Evolutionary conservation across 2,329 filamentous ascomycete genomes (phyloP).

Genomic region (Stachybotrys echinatus): DNA sequence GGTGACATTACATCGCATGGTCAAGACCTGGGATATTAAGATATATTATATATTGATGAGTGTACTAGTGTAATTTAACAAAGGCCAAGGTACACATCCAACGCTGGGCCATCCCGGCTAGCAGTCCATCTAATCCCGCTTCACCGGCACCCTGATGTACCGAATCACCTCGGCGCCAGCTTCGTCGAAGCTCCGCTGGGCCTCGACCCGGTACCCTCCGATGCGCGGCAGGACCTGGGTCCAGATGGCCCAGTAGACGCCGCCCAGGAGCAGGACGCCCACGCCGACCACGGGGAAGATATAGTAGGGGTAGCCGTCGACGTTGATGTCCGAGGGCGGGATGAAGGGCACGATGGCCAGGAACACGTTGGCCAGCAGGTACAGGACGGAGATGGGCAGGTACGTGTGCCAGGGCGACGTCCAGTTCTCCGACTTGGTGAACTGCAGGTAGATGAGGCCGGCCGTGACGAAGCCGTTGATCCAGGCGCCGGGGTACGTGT

Average conservation of each 20-base stretch:
- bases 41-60: too few species aligned
- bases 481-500: constrained; percentile 48
- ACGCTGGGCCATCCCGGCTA: too few species aligned
- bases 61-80: too few species aligned
- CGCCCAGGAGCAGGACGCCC: constrained; percentile 43
- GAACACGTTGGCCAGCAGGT: constrained; percentile 45
- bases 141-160: constrained; percentile 29
- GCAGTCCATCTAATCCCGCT: constrained; percentile 8
- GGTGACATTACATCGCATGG: too few species aligned
- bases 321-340: constrained; percentile 41
- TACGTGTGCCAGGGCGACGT: constrained; percentile 46
- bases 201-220: constrained; percentile 43
- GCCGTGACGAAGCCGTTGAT: constrained; percentile 46
- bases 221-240: constrained; percentile 42
- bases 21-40: too few species aligned
- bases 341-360: constrained; percentile 50
- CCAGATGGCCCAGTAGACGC: constrained; percentile 48
- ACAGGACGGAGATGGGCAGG: constrained; percentile 41
- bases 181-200: constrained; percentile 35
- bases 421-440: constrained; percentile 45
- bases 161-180: constrained; percentile 32
- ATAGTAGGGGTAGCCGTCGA: constrained; percentile 50
- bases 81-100: too few species aligned
- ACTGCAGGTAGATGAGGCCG: constrained; percentile 48
- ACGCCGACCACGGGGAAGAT: constrained; percentile 51